phyloP scores from a whole-genome alignment of 345 rosid genomes.

The Limnanthes douglasii region DNA sequence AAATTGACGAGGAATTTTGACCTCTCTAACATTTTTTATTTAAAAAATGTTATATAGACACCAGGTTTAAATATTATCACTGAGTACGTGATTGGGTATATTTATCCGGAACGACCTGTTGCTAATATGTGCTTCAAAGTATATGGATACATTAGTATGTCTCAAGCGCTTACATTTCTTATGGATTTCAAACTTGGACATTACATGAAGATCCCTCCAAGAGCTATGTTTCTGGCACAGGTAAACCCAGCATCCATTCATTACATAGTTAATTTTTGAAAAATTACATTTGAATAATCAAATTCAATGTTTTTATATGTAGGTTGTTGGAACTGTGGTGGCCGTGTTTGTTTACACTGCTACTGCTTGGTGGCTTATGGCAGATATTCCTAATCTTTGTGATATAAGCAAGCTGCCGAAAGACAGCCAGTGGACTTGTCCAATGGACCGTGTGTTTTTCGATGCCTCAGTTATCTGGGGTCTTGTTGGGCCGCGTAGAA shows the following conservation, averaged over 20 bases:
- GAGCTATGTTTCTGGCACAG: conserved; percentile 81
- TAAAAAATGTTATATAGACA: conserved; percentile 8
- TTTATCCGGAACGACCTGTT: conserved; percentile 68
- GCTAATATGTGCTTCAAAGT: conserved; percentile 94
- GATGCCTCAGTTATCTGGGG: conserved; percentile 87
- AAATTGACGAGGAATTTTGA: too few relatives aligned
- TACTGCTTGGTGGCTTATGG: conserved; percentile 93
- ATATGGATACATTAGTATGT: conserved; percentile 78
- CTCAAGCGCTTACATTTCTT: conserved; percentile 55
- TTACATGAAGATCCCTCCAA: conserved; percentile 89
- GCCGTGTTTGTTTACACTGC: conserved; percentile 31
- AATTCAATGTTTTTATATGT: conserved; percentile 5
- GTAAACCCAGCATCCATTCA: neutral
- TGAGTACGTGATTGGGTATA: conserved; percentile 61
- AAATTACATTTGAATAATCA: neutral
- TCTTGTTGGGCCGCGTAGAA: conserved; percentile 66
- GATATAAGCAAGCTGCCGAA: conserved; percentile 29
- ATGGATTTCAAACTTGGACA: conserved; percentile 77
- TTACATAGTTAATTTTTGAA: neutral
- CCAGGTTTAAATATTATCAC: conserved; percentile 77
- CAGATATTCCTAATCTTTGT: conserved; percentile 44
- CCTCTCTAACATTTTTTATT: neutral
- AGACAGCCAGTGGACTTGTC: conserved; percentile 72
- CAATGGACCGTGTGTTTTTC: conserved; percentile 46
- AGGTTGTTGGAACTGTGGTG: conserved; percentile 55